phyloP scores from a whole-genome alignment of 768 basidiomycete species.

The Podaxis sp. region DNA sequence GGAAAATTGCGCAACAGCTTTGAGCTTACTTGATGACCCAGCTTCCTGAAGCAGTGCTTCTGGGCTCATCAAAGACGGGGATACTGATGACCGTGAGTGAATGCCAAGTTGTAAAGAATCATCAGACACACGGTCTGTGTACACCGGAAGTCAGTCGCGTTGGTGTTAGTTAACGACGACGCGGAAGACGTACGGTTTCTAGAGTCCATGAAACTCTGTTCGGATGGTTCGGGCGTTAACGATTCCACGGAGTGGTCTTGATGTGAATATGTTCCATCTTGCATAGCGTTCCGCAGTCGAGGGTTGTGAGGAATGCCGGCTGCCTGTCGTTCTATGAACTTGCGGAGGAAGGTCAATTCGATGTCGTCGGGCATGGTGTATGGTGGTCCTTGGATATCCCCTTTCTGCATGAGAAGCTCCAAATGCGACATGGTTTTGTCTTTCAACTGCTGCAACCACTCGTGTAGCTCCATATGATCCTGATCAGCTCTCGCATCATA shows the following conservation, averaged over 20 bases:
- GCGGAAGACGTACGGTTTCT: slow-evolving; percentile 30
- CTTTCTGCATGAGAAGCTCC: slow-evolving; percentile 84
- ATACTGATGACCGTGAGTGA: slow-evolving; percentile 45
- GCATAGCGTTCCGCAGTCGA: slow-evolving; percentile 56
- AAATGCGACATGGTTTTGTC: slow-evolving; percentile 89
- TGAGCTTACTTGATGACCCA: slow-evolving; percentile 53
- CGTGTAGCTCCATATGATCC: slow-evolving; percentile 86
- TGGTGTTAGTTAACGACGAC: neutral
- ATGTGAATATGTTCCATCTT: slow-evolving; percentile 33
- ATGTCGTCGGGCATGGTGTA: slow-evolving; percentile 79
- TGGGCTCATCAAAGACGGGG: slow-evolving; percentile 47
- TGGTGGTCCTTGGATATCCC: slow-evolving; percentile 81
- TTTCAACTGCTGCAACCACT: slow-evolving; percentile 85
- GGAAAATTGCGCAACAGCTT: slow-evolving; percentile 4
- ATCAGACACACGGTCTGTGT: slow-evolving; percentile 34
- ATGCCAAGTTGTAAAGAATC: slow-evolving; percentile 20
- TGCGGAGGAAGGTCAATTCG: slow-evolving; percentile 75
- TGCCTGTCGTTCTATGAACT: slow-evolving; percentile 79
- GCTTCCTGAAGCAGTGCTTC: slow-evolving; percentile 60
- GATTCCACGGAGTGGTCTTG: slow-evolving; percentile 47
- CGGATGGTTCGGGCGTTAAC: slow-evolving; percentile 47
- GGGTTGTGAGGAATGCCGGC: slow-evolving; percentile 79
- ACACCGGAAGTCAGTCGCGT: neutral
- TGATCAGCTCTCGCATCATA: slow-evolving; percentile 84
- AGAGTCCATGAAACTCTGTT: slow-evolving; percentile 39